phyloP scores from a whole-genome alignment of 495 filamentous ascomycete genomes.

The Hypoxylon lenormandii region DNA sequence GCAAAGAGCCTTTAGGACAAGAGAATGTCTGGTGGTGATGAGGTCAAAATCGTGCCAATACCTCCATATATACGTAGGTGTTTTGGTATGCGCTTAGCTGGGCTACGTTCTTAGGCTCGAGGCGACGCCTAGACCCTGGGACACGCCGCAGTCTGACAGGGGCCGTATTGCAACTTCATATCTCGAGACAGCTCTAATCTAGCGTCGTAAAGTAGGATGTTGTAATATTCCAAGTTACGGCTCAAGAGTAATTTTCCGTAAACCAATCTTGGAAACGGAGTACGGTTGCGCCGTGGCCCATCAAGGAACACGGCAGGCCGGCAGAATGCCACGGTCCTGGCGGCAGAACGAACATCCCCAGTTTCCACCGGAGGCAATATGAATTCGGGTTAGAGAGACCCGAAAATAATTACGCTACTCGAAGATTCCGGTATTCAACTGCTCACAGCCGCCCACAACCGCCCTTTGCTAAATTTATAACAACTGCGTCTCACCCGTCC shows the following conservation, averaged over 20 bases:
- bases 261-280: constrained; percentile 21
- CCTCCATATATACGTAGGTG: background rate
- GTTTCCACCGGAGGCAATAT: constrained; percentile 25
- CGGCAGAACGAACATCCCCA: constrained; percentile 18
- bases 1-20: background rate
- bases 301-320: constrained; percentile 24
- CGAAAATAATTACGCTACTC: constrained; percentile 7
- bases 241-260: background rate
- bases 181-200: background rate
- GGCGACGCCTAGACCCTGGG: background rate
- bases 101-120: background rate
- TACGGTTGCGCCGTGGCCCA: constrained; percentile 9
- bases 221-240: constrained; percentile 13
- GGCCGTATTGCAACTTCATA: background rate
- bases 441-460: too few species aligned
- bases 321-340: constrained; percentile 26
- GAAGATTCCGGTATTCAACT: too few species aligned
- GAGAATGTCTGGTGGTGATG: background rate
- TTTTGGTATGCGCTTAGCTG: background rate
- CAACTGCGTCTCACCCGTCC: too few species aligned
- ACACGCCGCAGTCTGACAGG: background rate
- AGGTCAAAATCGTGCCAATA: background rate
- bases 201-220: background rate
- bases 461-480: too few species aligned
- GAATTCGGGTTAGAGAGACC: constrained; percentile 19